These are phyloP conservation scores for Magnolia officinalis DNA, from an alignment of 164 flowering plant genomes.

Conservation along the genomic window DNA sequence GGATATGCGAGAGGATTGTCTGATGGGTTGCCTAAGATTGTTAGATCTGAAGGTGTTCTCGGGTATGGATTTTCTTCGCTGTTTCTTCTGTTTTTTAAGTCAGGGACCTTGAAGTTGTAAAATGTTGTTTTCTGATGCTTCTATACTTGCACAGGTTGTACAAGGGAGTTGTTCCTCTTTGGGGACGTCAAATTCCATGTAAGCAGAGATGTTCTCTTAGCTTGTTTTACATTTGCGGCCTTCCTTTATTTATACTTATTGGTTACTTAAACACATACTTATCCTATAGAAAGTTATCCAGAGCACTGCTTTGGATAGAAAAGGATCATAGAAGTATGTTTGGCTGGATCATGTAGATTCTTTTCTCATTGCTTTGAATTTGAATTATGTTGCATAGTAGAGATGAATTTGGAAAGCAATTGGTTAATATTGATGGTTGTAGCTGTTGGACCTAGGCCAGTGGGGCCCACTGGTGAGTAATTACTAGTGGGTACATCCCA, in stretches of 20 bases:
- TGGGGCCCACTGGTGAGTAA: no score
- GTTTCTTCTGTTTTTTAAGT: not conserved
- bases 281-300: no score
- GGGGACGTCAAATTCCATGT: constrained; percentile 98
- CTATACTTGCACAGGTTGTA: constrained; percentile 46
- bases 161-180: constrained; percentile 86
- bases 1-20: constrained; percentile 79
- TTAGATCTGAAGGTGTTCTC: constrained; percentile 59
- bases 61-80: constrained; percentile 43
- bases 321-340: no score
- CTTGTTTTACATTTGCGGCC: not conserved
- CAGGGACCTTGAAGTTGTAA: not conserved
- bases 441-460: no score
- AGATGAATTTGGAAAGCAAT: not conserved
- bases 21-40: constrained; percentile 78
- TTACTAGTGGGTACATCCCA: no score
- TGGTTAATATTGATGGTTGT: not conserved
- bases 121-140: not conserved
- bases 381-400: not conserved
- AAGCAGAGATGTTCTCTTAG: constrained; percentile 24
- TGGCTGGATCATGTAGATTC: not conserved
- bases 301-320: no score
- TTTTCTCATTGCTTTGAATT: not conserved
- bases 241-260: not conserved
- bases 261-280: not conserved